Evolutionary conservation across 108 stramenopile species (phyloP).

Genomic region (Skeletonema costatum): DNA sequence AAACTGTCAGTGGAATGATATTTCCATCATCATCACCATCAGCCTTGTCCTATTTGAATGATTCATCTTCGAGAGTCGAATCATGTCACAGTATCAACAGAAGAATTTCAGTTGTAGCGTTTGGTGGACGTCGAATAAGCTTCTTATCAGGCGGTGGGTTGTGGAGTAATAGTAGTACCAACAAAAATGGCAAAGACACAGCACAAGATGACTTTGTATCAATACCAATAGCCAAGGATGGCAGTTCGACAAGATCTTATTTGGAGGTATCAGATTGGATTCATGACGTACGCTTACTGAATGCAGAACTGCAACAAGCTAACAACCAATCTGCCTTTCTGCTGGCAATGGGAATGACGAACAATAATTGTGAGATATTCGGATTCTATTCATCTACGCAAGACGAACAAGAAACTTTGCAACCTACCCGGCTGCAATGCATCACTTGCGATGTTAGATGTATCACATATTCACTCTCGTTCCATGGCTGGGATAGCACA

Average conservation of each 20-base stretch:
- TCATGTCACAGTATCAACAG: background rate
- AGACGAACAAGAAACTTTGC: slow-evolving; percentile 1
- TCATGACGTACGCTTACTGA: slow-evolving; percentile 52
- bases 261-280: slow-evolving; percentile 65
- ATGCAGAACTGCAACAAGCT: background rate
- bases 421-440: slow-evolving; percentile 21
- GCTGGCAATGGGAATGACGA: slow-evolving; percentile 53
- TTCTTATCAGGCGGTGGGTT: slow-evolving; percentile 43
- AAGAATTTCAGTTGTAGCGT: slow-evolving; percentile 17
- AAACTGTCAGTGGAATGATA: slow-evolving; percentile 14
- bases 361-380: slow-evolving; percentile 64
- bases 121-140: slow-evolving; percentile 28
- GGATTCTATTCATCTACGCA: slow-evolving; percentile 11
- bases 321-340: slow-evolving; percentile 29
- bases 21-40: slow-evolving; percentile 10
- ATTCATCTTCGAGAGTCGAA: slow-evolving; percentile 1
- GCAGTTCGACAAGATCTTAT: background rate
- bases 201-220: slow-evolving; percentile 16
- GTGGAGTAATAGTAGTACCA: slow-evolving; percentile 2
- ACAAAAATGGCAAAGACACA: background rate
- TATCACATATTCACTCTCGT: slow-evolving; percentile 59
- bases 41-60: background rate
- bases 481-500: slow-evolving; percentile 9
- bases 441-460: slow-evolving; percentile 46
- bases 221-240: slow-evolving; percentile 18